Base-by-base conservation (phyloP, 2,329 filamentous ascomycete genomes). In the Diaporthe sp. region DNA sequence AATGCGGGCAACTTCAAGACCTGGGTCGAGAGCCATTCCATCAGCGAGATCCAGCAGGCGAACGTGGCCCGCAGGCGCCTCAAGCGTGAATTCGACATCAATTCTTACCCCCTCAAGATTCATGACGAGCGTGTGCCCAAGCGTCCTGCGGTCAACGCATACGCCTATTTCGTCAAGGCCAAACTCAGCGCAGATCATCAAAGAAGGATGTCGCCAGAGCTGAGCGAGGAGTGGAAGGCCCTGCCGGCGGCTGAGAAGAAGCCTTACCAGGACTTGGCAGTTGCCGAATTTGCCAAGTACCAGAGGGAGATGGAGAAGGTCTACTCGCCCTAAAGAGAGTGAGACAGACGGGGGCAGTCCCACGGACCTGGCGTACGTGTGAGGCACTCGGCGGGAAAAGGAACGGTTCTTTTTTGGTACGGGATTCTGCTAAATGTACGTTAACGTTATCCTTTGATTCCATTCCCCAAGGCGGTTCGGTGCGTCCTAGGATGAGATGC, bases 71-170 rank as follows among this genome's bases (percentile, higher is more conserved):
- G 89, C 72, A 75, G 61, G 10, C 75, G 75, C 37, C 83, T 91
- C 59, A 81, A 80, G 72, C 83, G 79, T 70, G 83, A 84, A 71
- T 78, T 78, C 69, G 75, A 78, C 63, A 78, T 80, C 77, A 78
- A 79, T 76, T 59, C 71, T 30, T 4, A 42, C 32, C 55, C 22
- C 6, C 19, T 4, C 9, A 69, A 42, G 63, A 85, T 91, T 76
- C 76, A 75, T 2, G 89, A 91, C 77, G 81, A 85, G 4, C 88
- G 89, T 53, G 76, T 82, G 44, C 89, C 89, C 76, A 86, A 85
- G 80, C 78, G 76, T 44, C 71, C 74, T 42, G 78, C 84, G 13
- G 0, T 47, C 15, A 78, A 71, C 17, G 32, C 83, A 35, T 90
- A 79, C 76, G 65, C 71, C 12, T 72, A 81, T 5, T 89, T 82